Evolutionary conservation across 2,329 filamentous ascomycete genomes (phyloP), one percentile per base, ranked within the genome.

Genomic region (Alternaria panax): DNA sequence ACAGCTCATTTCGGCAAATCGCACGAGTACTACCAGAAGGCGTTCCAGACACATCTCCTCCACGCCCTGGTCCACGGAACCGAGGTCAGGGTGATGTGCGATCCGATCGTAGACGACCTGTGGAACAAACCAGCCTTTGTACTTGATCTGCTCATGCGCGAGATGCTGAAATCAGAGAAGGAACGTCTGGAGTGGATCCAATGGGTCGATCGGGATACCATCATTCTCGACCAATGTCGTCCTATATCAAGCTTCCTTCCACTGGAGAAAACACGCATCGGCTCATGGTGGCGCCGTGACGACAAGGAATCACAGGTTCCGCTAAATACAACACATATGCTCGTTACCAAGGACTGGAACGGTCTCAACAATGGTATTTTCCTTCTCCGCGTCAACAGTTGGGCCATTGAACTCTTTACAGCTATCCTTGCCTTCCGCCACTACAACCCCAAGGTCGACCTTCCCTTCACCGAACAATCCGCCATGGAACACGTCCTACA

Each of bases 41-140:
- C 79, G 0, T 66, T 83, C 8, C 67, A 72, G 12, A 80, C 79
- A 0, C 81, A 83, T 58, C 67, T 79, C 16, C 36, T 54, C 2
- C 51, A 50, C 16, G 38, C 56, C 9, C n/a, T 55, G 36, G 65
- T 80, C 28, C 77, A 80, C 42, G 77, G 79, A 5, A 82, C 81
- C 40, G 78, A 80, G 7, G 66, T 82, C 7, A 75, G 79, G 40
- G 75, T 83, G 6, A 69, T 82, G 46, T 79, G 80, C 5, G 72
- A 80, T 34, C 63, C 75, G 2, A 71, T 83, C 1, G 67, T 82
- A 16, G 79, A 81, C 48, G 77, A 79, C 38, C 72, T 80, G 5
- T 83, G 81, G 80, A 80, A 76, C 47, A 83, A 83, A 54, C 75
- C 76, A 2, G 81, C 79, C 2, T 81, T 81, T 60, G 78, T 83